phyloP scores from a whole-genome alignment of 148 eudicot species.

The Silene latifolia region DNA sequence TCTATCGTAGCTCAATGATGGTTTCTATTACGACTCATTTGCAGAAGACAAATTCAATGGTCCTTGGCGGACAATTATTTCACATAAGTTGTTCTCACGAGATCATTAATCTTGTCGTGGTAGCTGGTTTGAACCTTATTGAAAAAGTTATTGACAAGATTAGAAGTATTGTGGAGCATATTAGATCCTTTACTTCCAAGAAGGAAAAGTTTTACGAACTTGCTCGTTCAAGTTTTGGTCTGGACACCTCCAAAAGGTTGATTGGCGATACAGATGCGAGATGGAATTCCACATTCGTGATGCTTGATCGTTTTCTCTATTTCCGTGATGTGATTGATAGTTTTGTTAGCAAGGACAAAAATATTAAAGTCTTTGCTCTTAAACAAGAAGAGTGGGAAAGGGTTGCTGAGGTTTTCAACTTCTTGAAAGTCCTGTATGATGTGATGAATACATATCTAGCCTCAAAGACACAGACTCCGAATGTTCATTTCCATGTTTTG shows the following conservation, averaged over 20 bases:
- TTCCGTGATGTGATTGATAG: not conserved
- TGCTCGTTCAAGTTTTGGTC: not conserved
- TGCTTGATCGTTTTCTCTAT: conserved; percentile 9
- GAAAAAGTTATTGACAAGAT: not conserved
- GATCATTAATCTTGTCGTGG: conserved; percentile 9
- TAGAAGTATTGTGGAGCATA: not conserved
- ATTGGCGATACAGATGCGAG: not conserved
- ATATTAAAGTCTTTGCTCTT: not conserved
- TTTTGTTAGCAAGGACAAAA: not conserved
- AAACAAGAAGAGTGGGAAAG: conserved; percentile 4
- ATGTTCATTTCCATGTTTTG: conserved; percentile 6
- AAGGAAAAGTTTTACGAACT: not conserved
- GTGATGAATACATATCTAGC: not conserved
- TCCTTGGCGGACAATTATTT: conserved; percentile 6
- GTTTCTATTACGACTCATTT: conserved; percentile 2
- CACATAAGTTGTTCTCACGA: not conserved
- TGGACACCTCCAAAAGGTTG: conserved; percentile 12
- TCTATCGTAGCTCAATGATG: not conserved
- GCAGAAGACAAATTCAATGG: not conserved
- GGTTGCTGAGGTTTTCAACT: not conserved
- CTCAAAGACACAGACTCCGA: conserved; percentile 2
- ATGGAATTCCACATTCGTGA: conserved; percentile 9
- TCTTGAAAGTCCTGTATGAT: not conserved
- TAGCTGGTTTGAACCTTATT: conserved; percentile 1
- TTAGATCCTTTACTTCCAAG: not conserved